phyloP scores from a whole-genome alignment of 192 early-diverging fungal species.

The Coemansia sp. region DNA sequence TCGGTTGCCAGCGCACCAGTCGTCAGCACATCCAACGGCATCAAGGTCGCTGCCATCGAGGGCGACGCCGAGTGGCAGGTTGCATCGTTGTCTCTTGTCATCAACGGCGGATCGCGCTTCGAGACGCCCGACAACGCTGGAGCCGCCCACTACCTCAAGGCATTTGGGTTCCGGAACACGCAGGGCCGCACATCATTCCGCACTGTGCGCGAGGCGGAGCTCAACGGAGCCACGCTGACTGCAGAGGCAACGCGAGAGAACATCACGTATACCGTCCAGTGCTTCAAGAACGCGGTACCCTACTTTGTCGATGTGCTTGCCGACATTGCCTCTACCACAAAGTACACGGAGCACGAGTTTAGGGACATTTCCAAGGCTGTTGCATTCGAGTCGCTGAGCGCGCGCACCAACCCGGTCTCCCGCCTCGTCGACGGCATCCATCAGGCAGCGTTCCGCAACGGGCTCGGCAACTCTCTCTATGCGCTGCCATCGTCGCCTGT shows the following conservation, averaged over 20 bases:
- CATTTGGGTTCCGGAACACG: slow-evolving; percentile 85
- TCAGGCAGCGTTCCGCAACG: slow-evolving; percentile 87
- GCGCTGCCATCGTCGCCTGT: slow-evolving; percentile 68
- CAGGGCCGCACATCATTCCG: slow-evolving; percentile 82
- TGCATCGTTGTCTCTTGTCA: slow-evolving; percentile 79
- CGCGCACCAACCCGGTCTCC: slow-evolving; percentile 66
- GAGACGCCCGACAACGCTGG: slow-evolving; percentile 78
- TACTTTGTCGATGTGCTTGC: slow-evolving; percentile 85
- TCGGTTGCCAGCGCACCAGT: slow-evolving; percentile 29
- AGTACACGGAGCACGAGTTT: slow-evolving; percentile 88
- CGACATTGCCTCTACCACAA: slow-evolving; percentile 75
- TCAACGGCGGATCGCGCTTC: slow-evolving; percentile 85
- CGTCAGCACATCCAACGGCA: slow-evolving; percentile 42
- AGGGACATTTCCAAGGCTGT: slow-evolving; percentile 66
- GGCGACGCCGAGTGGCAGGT: slow-evolving; percentile 57
- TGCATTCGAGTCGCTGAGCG: slow-evolving; percentile 65
- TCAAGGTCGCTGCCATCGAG: slow-evolving; percentile 38
- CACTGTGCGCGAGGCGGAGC: slow-evolving; percentile 87
- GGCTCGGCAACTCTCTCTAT: slow-evolving; percentile 95
- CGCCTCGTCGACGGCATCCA: slow-evolving; percentile 80
- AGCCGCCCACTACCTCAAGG: slow-evolving; percentile 90
- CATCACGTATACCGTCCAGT: slow-evolving; percentile 84
- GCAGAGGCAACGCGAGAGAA: slow-evolving; percentile 82
- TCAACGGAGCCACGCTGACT: slow-evolving; percentile 83
- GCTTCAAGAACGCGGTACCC: slow-evolving; percentile 84